Evolutionary conservation across 1,284 basidiomycete genomes (phyloP), one percentile per base, ranked within the genome.

Genomic region (Polyporus tsugae): DNA sequence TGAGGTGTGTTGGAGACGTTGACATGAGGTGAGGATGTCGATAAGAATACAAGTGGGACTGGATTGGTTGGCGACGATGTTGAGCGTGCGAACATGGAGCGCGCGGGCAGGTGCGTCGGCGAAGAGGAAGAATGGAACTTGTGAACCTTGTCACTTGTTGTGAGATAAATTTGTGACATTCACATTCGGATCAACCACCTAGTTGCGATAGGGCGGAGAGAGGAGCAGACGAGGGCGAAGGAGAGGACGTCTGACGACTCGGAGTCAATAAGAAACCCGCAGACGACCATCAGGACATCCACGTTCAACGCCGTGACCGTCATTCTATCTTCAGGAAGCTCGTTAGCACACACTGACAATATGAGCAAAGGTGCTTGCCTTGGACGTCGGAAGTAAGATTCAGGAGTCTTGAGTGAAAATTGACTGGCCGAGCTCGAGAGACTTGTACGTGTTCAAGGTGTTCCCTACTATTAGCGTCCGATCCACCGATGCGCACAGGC

Each of bases 61-160:
- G 2, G 5, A 6, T 19, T 38, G n/a, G n/a, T 49, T 25, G 6
- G 13, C 19, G 22, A 6, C 19, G 33, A 58, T n/a, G 35, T 36
- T 3, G 17, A 58, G 55, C 2, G 55, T 35, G 35, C 52, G 52
- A 29, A 53, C 7, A 13, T 17, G 52, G 13, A 29, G 52, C 2
- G 52, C 25, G 13, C 52, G 52, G 7, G 29, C 13, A 6, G 4
- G 13, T 33, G 15, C 2, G 13, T 53, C 52, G 25, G 29, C 25
- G 13, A 33, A 33, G 22, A 53, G 25, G 52, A 53, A 53, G 13
- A 3, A 53, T 53, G 52, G 7, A 53, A 53, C 4, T 29, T 53
- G 2, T 29, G 11, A 0, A 19, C 17, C 4, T 25, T 33, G 6
- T 7, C 13, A 5, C 1, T 2, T 0, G 15, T 2, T 33, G 0